phyloP scores from a whole-genome alignment of 495 filamentous ascomycete genomes.

The Staphylotrichum longicolle region DNA sequence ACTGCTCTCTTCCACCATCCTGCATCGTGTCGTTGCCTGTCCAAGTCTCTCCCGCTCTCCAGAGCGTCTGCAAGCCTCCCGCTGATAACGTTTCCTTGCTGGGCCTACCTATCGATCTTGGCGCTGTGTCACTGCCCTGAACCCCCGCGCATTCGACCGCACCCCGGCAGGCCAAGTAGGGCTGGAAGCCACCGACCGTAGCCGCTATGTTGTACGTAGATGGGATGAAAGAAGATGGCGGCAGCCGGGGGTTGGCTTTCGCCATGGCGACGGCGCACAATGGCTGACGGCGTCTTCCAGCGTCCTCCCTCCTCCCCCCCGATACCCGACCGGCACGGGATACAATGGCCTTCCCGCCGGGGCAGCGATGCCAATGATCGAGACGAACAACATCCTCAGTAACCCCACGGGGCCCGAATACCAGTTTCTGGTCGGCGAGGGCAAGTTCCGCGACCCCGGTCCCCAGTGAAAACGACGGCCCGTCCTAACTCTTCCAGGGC shows the following conservation, averaged over 20 bases:
- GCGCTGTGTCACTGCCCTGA: neutral
- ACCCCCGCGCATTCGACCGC: neutral
- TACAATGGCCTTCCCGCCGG: conserved; percentile 63
- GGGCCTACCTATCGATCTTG: conserved; percentile 13
- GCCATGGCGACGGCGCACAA: conserved; percentile 2
- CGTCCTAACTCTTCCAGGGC: conserved; percentile 53
- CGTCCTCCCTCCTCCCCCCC: conserved; percentile 79
- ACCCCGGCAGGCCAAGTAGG: conserved; percentile 6
- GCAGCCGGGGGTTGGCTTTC: neutral
- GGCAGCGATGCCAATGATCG: conserved; percentile 68
- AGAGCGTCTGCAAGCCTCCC: no score
- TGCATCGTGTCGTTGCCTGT: no score
- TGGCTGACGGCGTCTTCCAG: conserved; percentile 44
- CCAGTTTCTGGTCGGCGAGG: conserved; percentile 90
- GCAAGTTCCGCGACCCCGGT: conserved; percentile 43
- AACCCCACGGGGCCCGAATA: conserved; percentile 76
- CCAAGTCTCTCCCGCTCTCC: no score
- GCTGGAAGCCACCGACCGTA: conserved; percentile 5
- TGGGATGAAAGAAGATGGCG: neutral
- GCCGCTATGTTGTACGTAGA: conserved; percentile 33
- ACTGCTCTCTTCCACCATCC: neutral
- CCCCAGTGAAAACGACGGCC: neutral
- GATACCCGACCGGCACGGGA: conserved; percentile 67
- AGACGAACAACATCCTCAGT: conserved; percentile 85
- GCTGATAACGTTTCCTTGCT: neutral